phyloP scores from a whole-genome alignment of 192 early-diverging fungal genomes.

The Piromyces sp. region DNA sequence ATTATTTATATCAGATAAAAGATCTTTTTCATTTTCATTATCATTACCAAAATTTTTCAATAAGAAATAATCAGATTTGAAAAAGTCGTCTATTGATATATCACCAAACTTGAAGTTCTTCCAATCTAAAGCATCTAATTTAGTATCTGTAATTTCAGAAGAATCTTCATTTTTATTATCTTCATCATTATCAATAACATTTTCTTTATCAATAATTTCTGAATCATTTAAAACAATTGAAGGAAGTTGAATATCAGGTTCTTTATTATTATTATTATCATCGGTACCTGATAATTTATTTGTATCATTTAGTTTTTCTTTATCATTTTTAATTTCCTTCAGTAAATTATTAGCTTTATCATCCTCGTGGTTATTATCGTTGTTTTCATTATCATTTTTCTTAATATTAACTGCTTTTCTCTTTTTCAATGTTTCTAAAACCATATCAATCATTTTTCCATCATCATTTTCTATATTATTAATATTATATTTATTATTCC shows the following conservation, averaged over 20 bases:
- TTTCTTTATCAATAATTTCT: neutral
- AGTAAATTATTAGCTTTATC: neutral
- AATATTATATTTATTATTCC: neutral
- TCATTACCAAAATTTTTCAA: neutral
- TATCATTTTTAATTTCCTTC: neutral
- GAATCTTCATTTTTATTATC: neutral
- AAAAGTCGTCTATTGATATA: neutral
- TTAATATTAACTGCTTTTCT: neutral
- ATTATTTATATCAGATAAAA: neutral
- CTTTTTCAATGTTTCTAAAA: neutral
- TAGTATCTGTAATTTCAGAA: neutral
- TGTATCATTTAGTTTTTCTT: neutral
- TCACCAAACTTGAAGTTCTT: neutral
- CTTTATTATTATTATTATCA: neutral
- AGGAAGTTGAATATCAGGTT: neutral
- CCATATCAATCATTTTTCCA: neutral
- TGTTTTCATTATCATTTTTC: neutral
- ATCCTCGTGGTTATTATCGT: neutral
- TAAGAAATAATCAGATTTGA: neutral
- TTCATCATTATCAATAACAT: neutral
- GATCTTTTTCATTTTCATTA: neutral
- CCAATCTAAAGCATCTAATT: neutral
- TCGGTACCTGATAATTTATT: neutral
- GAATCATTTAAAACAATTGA: neutral
- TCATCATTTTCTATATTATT: neutral